phyloP scores from a whole-genome alignment of 2,329 filamentous ascomycete species.

The Trichoderma arundinaceum region DNA sequence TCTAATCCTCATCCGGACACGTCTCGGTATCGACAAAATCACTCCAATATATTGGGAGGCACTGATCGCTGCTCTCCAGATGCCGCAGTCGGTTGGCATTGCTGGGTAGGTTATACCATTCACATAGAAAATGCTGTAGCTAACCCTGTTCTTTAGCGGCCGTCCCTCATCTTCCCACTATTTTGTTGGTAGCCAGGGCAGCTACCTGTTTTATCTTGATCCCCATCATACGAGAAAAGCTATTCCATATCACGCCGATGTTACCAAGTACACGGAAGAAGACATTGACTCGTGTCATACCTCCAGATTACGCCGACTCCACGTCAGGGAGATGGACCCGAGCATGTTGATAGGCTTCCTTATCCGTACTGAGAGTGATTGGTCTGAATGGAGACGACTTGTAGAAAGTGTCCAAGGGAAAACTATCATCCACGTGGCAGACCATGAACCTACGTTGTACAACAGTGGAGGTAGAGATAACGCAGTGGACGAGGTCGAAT shows the following conservation, averaged over 20 bases:
- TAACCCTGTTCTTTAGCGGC: conserved; percentile 60
- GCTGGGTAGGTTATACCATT: conserved; percentile 70
- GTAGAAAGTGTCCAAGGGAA: conserved; percentile 80
- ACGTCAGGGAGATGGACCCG: conserved; percentile 92
- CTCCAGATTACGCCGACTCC: conserved; percentile 77
- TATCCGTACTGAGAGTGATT: conserved; percentile 81
- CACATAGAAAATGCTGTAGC: conserved; percentile 1
- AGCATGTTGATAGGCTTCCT: conserved; percentile 97
- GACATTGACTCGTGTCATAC: conserved; percentile 89
- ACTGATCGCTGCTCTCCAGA: conserved; percentile 81
- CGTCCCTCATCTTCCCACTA: conserved; percentile 85
- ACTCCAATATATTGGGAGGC: conserved; percentile 95
- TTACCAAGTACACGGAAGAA: conserved; percentile 66
- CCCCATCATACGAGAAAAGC: conserved; percentile 84
- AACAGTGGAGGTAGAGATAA: conserved; percentile 66
- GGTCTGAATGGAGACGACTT: conserved; percentile 79
- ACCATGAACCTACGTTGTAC: conserved; percentile 65
- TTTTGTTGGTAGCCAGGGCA: conserved; percentile 67
- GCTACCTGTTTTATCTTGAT: conserved; percentile 90
- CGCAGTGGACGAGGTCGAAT: conserved; percentile 89
- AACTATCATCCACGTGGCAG: conserved; percentile 82
- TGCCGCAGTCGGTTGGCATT: conserved; percentile 93
- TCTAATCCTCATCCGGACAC: conserved; percentile 84
- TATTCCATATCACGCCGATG: conserved; percentile 65
- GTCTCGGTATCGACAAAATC: conserved; percentile 91